Evolutionary conservation across 2,329 filamentous ascomycete genomes (phyloP).

Genomic region (Epichloe glyceriae): DNA sequence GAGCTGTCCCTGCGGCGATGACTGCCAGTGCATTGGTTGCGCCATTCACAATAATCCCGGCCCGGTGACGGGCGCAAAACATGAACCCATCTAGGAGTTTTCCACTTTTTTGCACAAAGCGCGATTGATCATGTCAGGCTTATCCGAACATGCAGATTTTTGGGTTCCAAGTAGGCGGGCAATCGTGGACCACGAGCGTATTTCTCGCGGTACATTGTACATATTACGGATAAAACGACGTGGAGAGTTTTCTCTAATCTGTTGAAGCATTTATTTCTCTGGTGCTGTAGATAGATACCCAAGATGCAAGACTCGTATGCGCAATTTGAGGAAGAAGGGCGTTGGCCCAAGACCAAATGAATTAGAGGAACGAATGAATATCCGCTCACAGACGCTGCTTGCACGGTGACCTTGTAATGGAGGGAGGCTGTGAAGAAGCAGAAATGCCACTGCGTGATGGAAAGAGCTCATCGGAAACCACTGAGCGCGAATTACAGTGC

Average conservation of each 20-base stretch:
- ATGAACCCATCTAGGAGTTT: background rate
- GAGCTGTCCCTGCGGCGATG: conserved; percentile 45
- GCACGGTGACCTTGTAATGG: no score
- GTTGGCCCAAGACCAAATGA: background rate
- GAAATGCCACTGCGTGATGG: no score
- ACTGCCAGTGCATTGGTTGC: conserved; percentile 45
- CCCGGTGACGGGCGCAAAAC: background rate
- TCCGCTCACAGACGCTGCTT: no score
- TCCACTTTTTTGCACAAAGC: no score
- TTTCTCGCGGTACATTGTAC: background rate
- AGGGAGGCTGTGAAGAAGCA: no score
- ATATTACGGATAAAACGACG: no score
- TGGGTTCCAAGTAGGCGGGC: no score
- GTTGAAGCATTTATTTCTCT: background rate
- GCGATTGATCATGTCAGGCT: no score
- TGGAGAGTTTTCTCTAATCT: no score
- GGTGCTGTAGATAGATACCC: background rate
- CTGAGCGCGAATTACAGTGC: no score
- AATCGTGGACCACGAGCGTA: background rate
- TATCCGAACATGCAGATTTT: no score
- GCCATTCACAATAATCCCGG: conserved; percentile 33
- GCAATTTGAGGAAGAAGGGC: background rate
- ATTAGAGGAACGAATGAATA: background rate
- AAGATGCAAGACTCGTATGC: background rate
- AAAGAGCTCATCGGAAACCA: no score